These are phyloP conservation scores for Lachnellula arida DNA, from an alignment of 2,329 filamentous ascomycete species.

Conservation along the genomic window DNA sequence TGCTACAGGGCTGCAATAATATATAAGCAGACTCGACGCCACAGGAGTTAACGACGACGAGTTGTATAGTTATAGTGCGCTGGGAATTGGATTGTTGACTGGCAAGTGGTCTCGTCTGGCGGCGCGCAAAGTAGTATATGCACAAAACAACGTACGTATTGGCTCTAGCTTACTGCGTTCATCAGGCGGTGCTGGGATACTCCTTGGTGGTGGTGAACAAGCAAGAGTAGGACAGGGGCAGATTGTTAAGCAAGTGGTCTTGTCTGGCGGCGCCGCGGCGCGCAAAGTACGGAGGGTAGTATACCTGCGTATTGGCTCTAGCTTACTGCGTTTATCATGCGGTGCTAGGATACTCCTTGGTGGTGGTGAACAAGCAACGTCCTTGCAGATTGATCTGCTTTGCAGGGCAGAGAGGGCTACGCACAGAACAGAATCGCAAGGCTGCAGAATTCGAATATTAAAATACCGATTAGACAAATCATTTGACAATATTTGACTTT, in stretches of 20 bases:
- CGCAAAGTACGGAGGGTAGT: slow-evolving; percentile 8
- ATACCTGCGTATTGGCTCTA: slow-evolving; percentile 21
- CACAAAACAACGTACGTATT: slow-evolving; percentile 18
- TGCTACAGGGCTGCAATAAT: too few species aligned
- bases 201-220: slow-evolving; percentile 26
- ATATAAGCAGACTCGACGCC: slow-evolving; percentile 24
- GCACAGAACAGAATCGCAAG: too few species aligned
- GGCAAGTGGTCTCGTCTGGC: slow-evolving; percentile 13
- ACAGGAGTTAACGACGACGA: slow-evolving; percentile 67
- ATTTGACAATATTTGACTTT: too few species aligned
- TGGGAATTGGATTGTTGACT: slow-evolving; percentile 40
- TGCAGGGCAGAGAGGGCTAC: too few species aligned
- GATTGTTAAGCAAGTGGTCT: slow-evolving; percentile 4
- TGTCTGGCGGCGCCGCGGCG: slow-evolving; percentile 16
- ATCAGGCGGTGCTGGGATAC: slow-evolving; percentile 23
- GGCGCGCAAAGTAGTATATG: slow-evolving; percentile 12
- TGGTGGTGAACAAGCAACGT: slow-evolving; percentile 23
- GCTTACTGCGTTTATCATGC: slow-evolving; percentile 23
- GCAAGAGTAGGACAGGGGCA: too few species aligned
- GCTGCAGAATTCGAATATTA: too few species aligned
- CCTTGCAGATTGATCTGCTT: too few species aligned
- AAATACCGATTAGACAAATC: too few species aligned
- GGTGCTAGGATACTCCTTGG: slow-evolving; percentile 28
- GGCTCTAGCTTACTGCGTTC: slow-evolving; percentile 23
- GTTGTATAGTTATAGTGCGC: slow-evolving; percentile 50